phyloP scores from a whole-genome alignment of 768 basidiomycete genomes.

The Neoboletus subvelutipes region DNA sequence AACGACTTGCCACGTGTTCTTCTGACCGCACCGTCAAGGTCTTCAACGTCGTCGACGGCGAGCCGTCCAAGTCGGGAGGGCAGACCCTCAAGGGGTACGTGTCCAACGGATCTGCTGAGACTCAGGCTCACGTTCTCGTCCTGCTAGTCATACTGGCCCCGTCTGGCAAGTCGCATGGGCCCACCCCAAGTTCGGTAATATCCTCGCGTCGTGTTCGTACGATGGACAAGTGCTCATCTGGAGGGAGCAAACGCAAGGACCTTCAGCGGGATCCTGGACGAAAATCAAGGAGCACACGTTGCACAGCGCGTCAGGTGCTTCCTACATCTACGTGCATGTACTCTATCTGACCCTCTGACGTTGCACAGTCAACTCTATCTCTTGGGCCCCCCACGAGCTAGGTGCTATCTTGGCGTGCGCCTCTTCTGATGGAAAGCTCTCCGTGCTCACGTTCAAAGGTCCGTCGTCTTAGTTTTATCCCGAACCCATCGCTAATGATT shows the following conservation, averaged over 20 bases:
- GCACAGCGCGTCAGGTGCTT: constrained; percentile 89
- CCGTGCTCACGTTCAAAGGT: constrained; percentile 97
- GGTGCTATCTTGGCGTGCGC: constrained; percentile 97
- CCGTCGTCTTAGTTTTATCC: constrained; percentile 24
- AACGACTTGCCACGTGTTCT: constrained; percentile 94
- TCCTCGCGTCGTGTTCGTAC: constrained; percentile 97
- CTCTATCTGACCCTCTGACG: not conserved
- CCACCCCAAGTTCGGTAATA: constrained; percentile 95
- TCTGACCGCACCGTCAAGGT: constrained; percentile 94
- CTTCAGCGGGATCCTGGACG: constrained; percentile 69
- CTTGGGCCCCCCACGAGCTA: constrained; percentile 98
- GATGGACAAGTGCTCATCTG: constrained; percentile 98
- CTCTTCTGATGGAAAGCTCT: constrained; percentile 95
- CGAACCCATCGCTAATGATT: not conserved
- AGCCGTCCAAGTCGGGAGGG: constrained; percentile 63
- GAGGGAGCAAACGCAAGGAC: constrained; percentile 75
- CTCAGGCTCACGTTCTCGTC: not conserved
- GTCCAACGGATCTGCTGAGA: not conserved
- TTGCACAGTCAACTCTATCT: constrained; percentile 85
- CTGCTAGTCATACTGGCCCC: constrained; percentile 84
- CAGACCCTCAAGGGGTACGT: constrained; percentile 80
- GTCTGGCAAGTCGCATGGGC: constrained; percentile 99
- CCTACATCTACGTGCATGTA: not conserved
- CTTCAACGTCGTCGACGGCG: constrained; percentile 91
- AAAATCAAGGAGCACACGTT: constrained; percentile 95